phyloP scores from a whole-genome alignment of 495 filamentous ascomycete species.

The Staphylotrichum longicolle region DNA sequence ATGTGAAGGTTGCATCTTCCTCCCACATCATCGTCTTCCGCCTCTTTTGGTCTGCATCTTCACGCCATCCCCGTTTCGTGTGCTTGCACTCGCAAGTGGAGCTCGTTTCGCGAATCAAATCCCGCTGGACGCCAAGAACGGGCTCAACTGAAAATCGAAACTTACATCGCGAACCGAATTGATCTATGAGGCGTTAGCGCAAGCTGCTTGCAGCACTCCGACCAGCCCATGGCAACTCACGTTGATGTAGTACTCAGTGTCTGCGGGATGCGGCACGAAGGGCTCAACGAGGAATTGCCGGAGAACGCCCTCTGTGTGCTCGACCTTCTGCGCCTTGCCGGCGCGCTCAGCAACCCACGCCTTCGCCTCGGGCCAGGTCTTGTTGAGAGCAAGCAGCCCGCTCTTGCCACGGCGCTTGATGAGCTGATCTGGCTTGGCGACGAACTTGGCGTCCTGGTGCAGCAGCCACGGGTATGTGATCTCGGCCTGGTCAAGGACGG shows the following conservation, averaged over 20 bases:
- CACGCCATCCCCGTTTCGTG: background rate
- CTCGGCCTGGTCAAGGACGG: slow-evolving; percentile 93
- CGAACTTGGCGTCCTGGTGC: slow-evolving; percentile 77
- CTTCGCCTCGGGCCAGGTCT: slow-evolving; percentile 89
- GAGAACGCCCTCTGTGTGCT: slow-evolving; percentile 83
- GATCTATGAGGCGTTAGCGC: slow-evolving; percentile 35
- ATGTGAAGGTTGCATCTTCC: slow-evolving; percentile 3
- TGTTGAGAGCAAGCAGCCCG: slow-evolving; percentile 93
- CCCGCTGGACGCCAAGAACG: slow-evolving; percentile 23
- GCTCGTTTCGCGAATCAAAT: slow-evolving; percentile 11
- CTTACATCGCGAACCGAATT: slow-evolving; percentile 43
- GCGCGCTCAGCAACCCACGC: slow-evolving; percentile 91
- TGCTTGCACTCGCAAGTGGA: slow-evolving; percentile 28
- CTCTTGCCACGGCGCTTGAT: slow-evolving; percentile 99
- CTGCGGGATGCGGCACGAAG: slow-evolving; percentile 88
- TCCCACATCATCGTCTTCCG: slow-evolving; percentile 11
- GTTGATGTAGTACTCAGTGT: slow-evolving; percentile 99
- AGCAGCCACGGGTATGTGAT: slow-evolving; percentile 93
- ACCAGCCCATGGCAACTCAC: slow-evolving; percentile 59
- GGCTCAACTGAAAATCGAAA: slow-evolving; percentile 18
- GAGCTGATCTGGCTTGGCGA: slow-evolving; percentile 98
- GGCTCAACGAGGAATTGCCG: slow-evolving; percentile 97
- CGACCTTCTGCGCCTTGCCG: slow-evolving; percentile 87
- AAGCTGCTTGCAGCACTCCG: slow-evolving; percentile 76
- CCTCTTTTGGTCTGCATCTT: slow-evolving; percentile 1